Base-by-base conservation (phyloP, 495 filamentous ascomycete genomes). In the Rhizodiscina lignyota region DNA sequence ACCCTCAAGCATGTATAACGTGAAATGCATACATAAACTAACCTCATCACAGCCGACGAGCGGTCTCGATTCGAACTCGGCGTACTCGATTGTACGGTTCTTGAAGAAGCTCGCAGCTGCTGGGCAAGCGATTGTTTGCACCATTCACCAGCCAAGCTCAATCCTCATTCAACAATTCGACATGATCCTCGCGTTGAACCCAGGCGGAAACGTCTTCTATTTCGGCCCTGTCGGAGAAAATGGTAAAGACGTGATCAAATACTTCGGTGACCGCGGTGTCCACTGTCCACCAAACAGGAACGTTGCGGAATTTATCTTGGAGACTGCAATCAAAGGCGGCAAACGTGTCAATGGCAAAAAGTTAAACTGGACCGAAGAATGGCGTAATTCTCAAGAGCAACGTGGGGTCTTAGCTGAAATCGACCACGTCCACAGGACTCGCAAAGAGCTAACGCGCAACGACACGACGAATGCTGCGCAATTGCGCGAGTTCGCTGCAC, bases 51-150 rank as follows among this genome's bases (percentile, higher is more conserved):
- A n/a, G 23, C 47, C 47, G 1, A 50, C 47, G 1, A 40, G 35
- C 33, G 86, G 86, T 35, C 68, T 94, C 3, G 86, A 94, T 54
- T 77, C 73, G 18, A 83, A 93, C 47, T 77, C 77, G 0, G 85
- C 85, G 0, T 80, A 67, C 51, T 82, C 74, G 0, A 87, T 93
- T 42, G 68, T 92, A 5, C 66, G 75, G 10, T 91, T 93, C 61
- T 56, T 94, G 34, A 76, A 75, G 56, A 94, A 92, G 55, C 64
- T 93, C 2, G 70, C 79, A 17, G 65, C 71, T 16, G 76, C 77
- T 13, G 79, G 82, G 4, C 75, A 85, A 41, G 75, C 74, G 1
- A 77, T 80, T 38, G 62, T 83, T 24, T 86, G 81, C 57, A 91
- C 83, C 0, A 87, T 91, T 39, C 83, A 91, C 44, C 81, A 83